phyloP scores from a whole-genome alignment of 1,284 basidiomycete genomes.

The Mycocalia duriaeana region DNA sequence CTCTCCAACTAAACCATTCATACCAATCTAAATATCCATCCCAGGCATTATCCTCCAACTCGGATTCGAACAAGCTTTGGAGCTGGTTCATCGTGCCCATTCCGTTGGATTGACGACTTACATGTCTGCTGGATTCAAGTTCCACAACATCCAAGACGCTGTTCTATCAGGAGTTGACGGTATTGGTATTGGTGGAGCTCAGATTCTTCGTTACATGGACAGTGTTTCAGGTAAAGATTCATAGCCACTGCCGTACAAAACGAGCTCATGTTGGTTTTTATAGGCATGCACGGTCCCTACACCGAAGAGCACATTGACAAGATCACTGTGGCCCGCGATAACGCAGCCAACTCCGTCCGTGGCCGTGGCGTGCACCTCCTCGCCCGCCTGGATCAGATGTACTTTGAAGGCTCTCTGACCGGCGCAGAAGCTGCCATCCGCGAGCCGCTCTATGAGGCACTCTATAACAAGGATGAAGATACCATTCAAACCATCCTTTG shows the following conservation, averaged over 20 bases:
- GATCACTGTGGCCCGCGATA: conserved; percentile 1
- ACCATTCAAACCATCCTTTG: background rate
- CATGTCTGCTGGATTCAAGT: conserved; percentile 2
- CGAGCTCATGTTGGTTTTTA: too few species aligned
- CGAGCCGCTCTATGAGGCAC: conserved; percentile 1
- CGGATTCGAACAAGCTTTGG: conserved; percentile 1
- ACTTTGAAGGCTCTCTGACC: conserved; percentile 1
- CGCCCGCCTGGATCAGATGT: conserved; percentile 1
- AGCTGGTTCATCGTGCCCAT: background rate
- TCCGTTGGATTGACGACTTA: conserved; percentile 1
- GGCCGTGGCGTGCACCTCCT: background rate
- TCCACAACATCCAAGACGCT: conserved; percentile 1
- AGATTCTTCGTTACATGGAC: conserved; percentile 1
- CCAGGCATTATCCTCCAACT: background rate
- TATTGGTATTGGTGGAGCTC: conserved; percentile 2
- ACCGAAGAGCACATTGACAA: conserved; percentile 2
- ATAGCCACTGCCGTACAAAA: too few species aligned
- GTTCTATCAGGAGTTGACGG: conserved; percentile 1
- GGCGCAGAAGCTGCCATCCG: background rate
- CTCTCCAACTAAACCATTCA: background rate
- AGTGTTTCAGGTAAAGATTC: background rate
- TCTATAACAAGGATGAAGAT: background rate
- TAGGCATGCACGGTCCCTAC: background rate
- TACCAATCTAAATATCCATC: too few species aligned
- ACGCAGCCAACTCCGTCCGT: background rate